Evolutionary conservation across 2,329 filamentous ascomycete species (phyloP).

Genomic region (Trichoderma polysporum): DNA sequence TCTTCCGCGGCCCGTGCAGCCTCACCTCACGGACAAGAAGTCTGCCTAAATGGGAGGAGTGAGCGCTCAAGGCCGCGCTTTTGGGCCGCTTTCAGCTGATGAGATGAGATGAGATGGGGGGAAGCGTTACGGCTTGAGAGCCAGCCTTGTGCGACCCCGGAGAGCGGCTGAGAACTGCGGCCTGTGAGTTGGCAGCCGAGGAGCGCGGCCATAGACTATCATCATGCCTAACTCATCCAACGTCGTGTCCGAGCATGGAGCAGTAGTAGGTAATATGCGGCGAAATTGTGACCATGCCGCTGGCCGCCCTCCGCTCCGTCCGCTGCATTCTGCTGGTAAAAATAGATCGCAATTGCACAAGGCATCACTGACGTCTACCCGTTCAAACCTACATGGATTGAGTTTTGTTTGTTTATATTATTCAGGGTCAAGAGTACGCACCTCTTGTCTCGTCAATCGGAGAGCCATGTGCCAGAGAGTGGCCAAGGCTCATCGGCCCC

Average conservation of each 20-base stretch:
- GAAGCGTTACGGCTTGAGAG: not conserved
- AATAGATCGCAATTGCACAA: not conserved
- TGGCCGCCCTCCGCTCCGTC: not conserved
- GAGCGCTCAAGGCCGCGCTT: not conserved
- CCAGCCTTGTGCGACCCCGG: not conserved
- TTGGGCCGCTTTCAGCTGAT: not conserved
- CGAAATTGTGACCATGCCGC: not conserved
- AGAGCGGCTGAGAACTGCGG: not conserved
- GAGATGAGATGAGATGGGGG: not conserved
- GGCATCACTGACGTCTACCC: not conserved
- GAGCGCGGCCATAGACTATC: not conserved
- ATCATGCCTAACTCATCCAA: not conserved
- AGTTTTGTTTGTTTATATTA: not conserved
- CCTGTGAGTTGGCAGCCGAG: not conserved
- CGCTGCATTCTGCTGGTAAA: not conserved
- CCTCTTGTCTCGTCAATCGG: not conserved
- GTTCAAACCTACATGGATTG: no score
- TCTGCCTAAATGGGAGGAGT: not conserved
- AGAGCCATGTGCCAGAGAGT: not conserved
- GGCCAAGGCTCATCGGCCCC: not conserved
- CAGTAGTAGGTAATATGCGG: not conserved
- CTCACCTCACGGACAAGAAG: not conserved
- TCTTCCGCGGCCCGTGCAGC: conserved; percentile 3
- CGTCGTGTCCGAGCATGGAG: not conserved
- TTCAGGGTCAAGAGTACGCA: not conserved